Conservation (phyloP, 345 rosid genomes). For the Physaria fendleri region DNA sequence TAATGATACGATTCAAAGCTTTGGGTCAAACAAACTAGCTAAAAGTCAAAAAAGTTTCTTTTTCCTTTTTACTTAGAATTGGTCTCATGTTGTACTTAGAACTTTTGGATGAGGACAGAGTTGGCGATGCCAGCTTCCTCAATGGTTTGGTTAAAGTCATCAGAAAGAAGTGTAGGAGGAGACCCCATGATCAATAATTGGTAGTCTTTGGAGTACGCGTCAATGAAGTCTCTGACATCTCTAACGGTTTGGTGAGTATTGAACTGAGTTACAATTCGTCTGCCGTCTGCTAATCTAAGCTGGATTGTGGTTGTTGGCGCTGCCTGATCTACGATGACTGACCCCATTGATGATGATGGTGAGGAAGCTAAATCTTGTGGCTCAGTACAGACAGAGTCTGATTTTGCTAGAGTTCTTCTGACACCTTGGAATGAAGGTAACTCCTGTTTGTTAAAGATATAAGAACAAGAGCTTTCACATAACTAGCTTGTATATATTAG, state of each 20-base stretch:
- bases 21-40: neutral
- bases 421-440: conserved; percentile 46
- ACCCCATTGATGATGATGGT: conserved; percentile 36
- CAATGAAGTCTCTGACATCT: conserved; percentile 54
- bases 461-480: neutral
- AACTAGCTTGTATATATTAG: neutral
- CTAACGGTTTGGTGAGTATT: conserved; percentile 46
- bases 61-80: neutral
- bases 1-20: neutral
- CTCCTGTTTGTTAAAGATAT: conserved; percentile 29
- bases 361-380: conserved; percentile 27
- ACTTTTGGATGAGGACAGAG: conserved; percentile 72
- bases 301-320: conserved; percentile 39
- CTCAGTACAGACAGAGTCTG: conserved; percentile 20
- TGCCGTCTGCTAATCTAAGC: conserved; percentile 52
- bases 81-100: conserved; percentile 1
- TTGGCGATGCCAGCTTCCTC: conserved; percentile 67
- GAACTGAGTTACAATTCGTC: neutral
- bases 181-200: conserved; percentile 69
- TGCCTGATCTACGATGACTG: conserved; percentile 38
- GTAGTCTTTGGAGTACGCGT: conserved; percentile 50
- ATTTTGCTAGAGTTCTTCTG: conserved; percentile 47
- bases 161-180: conserved; percentile 60
- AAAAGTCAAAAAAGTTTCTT: neutral
- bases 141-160: conserved; percentile 58